Conservation (phyloP, 441 rosid species). For the Mallotus japonicus region DNA sequence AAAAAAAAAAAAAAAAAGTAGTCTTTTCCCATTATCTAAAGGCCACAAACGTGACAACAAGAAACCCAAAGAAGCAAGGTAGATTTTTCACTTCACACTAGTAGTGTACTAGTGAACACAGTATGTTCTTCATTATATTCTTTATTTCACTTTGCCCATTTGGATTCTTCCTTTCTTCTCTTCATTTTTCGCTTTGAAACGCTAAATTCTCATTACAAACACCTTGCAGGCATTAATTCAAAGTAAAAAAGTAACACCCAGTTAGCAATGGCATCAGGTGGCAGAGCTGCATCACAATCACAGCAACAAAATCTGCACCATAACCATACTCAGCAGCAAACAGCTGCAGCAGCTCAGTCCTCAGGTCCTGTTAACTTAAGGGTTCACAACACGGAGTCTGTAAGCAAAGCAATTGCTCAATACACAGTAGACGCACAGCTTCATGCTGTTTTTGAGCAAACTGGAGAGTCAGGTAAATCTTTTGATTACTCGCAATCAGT, state of each 20-base stretch:
- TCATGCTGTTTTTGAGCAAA: constrained; percentile 87
- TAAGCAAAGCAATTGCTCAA: constrained; percentile 89
- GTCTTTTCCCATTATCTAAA: no score
- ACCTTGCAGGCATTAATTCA: neutral
- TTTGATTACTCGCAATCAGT: constrained; percentile 85
- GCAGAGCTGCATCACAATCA: constrained; percentile 27
- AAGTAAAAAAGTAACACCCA: neutral
- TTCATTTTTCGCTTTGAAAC: no score
- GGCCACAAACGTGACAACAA: no score
- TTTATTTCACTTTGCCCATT: no score
- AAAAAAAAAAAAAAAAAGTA: no score
- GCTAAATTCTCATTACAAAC: neutral
- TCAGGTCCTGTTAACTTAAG: constrained; percentile 48
- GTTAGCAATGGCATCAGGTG: constrained; percentile 40
- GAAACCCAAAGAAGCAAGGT: neutral
- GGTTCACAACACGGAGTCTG: constrained; percentile 38
- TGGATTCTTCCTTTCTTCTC: no score
- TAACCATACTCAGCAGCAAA: constrained; percentile 20
- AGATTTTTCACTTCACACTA: neutral
- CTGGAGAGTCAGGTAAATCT: constrained; percentile 86
- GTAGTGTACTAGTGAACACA: no score
- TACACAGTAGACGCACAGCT: constrained; percentile 96
- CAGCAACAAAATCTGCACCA: constrained; percentile 25
- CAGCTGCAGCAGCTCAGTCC: constrained; percentile 38
- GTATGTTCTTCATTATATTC: no score